phyloP scores from a whole-genome alignment of 257 asterid genomes.

The Mitragyna speciosa region DNA sequence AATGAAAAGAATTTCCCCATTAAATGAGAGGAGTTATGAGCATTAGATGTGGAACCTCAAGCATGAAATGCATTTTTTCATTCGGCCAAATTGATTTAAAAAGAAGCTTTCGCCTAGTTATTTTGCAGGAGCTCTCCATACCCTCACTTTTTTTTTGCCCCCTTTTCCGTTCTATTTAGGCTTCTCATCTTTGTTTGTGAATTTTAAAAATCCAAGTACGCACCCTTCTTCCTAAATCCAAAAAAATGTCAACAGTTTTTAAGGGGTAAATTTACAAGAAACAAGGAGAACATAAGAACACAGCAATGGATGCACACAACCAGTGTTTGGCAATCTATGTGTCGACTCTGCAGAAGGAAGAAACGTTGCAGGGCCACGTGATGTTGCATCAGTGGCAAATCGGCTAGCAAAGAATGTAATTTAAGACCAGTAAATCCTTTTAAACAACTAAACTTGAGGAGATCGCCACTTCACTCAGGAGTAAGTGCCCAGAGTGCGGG shows the following conservation, averaged over 20 bases:
- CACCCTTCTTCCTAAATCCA: background rate
- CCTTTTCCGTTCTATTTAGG: too few species aligned
- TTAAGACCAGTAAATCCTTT: background rate
- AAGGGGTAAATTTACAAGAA: background rate
- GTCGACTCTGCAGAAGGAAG: background rate
- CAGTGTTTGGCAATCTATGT: background rate
- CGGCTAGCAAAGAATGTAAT: background rate
- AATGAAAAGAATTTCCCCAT: too few species aligned
- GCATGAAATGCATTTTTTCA: too few species aligned
- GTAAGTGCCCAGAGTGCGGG: slow-evolving; percentile 42
- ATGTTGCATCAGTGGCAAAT: background rate
- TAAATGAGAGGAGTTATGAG: too few species aligned
- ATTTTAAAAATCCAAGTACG: too few species aligned
- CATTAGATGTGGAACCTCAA: too few species aligned
- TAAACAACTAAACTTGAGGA: slow-evolving; percentile 16
- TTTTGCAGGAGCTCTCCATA: too few species aligned
- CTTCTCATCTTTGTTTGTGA: too few species aligned
- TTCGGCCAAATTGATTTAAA: too few species aligned
- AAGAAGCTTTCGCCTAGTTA: too few species aligned
- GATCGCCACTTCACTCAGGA: slow-evolving; percentile 47
- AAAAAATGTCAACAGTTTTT: background rate
- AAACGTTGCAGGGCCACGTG: background rate
- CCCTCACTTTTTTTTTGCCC: too few species aligned
- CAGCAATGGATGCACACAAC: background rate
- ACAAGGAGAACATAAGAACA: background rate